Evolutionary conservation across 2,329 filamentous ascomycete species (phyloP).

Genomic region (Rosellinia necatrix): DNA sequence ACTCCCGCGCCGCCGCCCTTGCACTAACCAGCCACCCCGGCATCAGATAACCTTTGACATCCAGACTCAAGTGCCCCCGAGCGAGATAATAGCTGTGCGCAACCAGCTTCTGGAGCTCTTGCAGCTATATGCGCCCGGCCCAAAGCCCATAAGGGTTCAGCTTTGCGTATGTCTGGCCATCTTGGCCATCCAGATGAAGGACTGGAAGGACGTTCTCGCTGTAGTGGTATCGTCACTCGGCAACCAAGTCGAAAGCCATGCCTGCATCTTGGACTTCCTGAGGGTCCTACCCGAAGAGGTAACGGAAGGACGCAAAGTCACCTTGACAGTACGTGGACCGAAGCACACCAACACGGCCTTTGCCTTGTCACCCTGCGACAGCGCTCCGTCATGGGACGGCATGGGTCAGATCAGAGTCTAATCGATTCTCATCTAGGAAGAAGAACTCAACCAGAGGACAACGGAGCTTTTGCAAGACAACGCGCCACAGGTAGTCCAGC

Average conservation of each 20-base stretch:
- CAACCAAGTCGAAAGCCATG: slow-evolving; percentile 75
- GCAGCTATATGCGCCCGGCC: slow-evolving; percentile 78
- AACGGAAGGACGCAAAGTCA: slow-evolving; percentile 98
- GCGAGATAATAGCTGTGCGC: slow-evolving; percentile 76
- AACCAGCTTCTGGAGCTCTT: slow-evolving; percentile 83
- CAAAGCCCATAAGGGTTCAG: slow-evolving; percentile 85
- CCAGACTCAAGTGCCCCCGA: slow-evolving; percentile 76
- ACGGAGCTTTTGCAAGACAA: slow-evolving; percentile 90
- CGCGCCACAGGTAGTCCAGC: slow-evolving; percentile 80
- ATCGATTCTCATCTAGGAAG: slow-evolving; percentile 73
- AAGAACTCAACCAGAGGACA: slow-evolving; percentile 86
- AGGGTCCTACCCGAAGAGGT: slow-evolving; percentile 98
- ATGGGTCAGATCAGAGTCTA: slow-evolving; percentile 49
- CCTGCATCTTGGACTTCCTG: slow-evolving; percentile 92
- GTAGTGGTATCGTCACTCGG: slow-evolving; percentile 80
- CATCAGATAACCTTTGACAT: slow-evolving; percentile 93
- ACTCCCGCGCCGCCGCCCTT: slow-evolving; percentile 5
- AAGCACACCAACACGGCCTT: slow-evolving; percentile 53
- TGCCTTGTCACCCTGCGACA: slow-evolving; percentile 36
- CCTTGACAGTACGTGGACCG: slow-evolving; percentile 91
- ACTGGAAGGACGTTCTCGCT: slow-evolving; percentile 90
- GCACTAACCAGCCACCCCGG: slow-evolving; percentile 26
- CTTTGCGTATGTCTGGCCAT: slow-evolving; percentile 94
- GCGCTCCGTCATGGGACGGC: slow-evolving; percentile 36
- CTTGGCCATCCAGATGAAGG: slow-evolving; percentile 92